Percentiles rank a stretch among this genome's conserved stretches.
Conservation (phyloP, 768 basidiomycete genomes). For the Chlorophyllum brunneum region DNA sequence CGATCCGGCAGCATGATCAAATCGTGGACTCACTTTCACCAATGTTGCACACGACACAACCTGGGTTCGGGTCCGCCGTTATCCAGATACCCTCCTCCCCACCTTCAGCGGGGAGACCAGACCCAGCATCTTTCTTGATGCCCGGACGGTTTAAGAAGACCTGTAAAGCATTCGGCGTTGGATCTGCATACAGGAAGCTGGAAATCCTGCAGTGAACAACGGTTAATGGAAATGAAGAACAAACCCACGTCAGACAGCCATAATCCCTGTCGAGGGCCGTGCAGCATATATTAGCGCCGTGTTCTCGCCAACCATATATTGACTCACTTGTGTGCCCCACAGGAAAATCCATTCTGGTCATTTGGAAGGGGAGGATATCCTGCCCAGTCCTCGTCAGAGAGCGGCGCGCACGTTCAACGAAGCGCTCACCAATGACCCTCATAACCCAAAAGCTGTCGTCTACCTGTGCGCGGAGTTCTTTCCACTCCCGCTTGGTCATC, state of each 20-base stretch:
- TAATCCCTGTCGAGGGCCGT: slow-evolving; percentile 81
- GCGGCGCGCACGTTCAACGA: neutral
- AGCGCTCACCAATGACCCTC: slow-evolving; percentile 66
- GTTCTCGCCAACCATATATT: neutral
- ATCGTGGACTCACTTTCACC: slow-evolving; percentile 68
- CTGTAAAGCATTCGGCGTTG: slow-evolving; percentile 76
- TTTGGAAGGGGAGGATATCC: slow-evolving; percentile 86
- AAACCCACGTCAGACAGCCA: slow-evolving; percentile 77
- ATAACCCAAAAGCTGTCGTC: slow-evolving; percentile 90
- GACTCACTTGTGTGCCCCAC: slow-evolving; percentile 82
- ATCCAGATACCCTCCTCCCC: slow-evolving; percentile 71
- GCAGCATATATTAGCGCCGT: neutral
- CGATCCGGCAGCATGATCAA: neutral
- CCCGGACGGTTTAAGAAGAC: slow-evolving; percentile 60
- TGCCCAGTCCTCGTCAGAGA: slow-evolving; percentile 20
- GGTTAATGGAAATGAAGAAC: neutral
- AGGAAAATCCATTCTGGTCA: slow-evolving; percentile 79
- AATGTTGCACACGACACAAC: slow-evolving; percentile 86
- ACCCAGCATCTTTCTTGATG: slow-evolving; percentile 21
- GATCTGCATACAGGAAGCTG: slow-evolving; percentile 88
- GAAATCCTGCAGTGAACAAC: neutral
- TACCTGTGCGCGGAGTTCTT: slow-evolving; percentile 60
- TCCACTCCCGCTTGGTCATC: slow-evolving; percentile 68
- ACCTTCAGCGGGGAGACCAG: slow-evolving; percentile 45
- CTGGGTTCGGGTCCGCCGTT: slow-evolving; percentile 77